These are phyloP conservation scores for Boletus reticuloceps DNA, from an alignment of 768 basidiomycete species.

Conservation along the genomic window DNA sequence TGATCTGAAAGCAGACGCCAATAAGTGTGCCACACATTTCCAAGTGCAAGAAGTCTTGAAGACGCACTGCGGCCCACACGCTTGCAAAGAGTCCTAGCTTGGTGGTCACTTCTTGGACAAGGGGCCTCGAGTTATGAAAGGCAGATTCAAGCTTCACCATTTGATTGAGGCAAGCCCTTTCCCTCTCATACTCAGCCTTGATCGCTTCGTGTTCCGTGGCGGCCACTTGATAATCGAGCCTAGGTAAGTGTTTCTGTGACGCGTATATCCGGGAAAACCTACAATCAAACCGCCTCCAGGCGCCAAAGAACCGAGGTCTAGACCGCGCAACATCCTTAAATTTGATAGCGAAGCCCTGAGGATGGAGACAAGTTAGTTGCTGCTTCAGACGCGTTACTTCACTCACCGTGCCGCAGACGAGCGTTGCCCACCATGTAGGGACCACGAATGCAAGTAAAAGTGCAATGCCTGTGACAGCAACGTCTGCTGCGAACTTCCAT, in stretches of 20 bases:
- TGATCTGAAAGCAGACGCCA: conserved; percentile 10
- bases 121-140: conserved; percentile 11
- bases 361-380: not conserved
- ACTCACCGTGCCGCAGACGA: conserved; percentile 7
- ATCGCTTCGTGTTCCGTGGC: not conserved
- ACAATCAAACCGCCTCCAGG: conserved; percentile 4
- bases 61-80: conserved; percentile 20
- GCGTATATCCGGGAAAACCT: not conserved
- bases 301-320: conserved; percentile 4
- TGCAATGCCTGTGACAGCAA: conserved; percentile 13
- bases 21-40: not conserved
- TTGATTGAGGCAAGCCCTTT: conserved; percentile 12
- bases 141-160: conserved; percentile 14
- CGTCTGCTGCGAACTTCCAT: conserved; percentile 13
- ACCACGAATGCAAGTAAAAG: conserved; percentile 14
- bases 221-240: conserved; percentile 4
- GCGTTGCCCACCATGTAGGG: conserved; percentile 8
- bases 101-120: conserved; percentile 18
- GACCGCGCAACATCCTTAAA: not conserved
- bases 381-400: not conserved
- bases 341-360: conserved; percentile 5
- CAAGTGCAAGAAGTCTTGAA: not conserved
- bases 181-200: conserved; percentile 11
- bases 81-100: conserved; percentile 18
- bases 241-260: not conserved